Conservation (phyloP, 371 early-diverging fungal genomes). For the Lichtheimia ornata region DNA sequence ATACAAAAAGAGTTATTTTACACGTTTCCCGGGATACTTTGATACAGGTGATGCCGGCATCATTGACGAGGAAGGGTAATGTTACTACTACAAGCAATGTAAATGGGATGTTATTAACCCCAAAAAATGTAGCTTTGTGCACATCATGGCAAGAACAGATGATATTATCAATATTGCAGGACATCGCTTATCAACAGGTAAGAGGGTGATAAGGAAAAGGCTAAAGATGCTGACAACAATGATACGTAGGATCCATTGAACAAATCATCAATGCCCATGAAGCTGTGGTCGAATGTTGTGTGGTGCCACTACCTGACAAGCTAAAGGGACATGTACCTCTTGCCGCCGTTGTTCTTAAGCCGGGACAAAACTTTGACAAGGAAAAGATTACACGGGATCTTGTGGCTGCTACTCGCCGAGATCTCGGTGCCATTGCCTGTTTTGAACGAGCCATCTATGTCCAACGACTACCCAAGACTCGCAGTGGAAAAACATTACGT, state of each 20-base stretch:
- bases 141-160: conserved; percentile 87
- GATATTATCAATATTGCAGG: conserved; percentile 92
- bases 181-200: conserved; percentile 64
- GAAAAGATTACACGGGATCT: conserved; percentile 47
- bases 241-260: conserved; percentile 77
- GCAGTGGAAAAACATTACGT: conserved; percentile 90
- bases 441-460: conserved; percentile 69
- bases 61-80: conserved; percentile 71
- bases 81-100: neutral
- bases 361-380: conserved; percentile 19
- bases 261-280: conserved; percentile 73
- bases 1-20: conserved; percentile 77
- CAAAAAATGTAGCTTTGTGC: conserved; percentile 50
- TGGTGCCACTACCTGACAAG: conserved; percentile 65
- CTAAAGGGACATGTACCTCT: conserved; percentile 74
- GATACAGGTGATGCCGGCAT: conserved; percentile 87
- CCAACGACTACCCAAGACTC: conserved; percentile 87
- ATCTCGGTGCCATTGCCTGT: conserved; percentile 82
- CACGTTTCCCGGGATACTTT: conserved; percentile 79
- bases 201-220: neutral
- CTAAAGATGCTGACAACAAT: neutral
- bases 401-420: conserved; percentile 51
- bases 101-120: neutral
- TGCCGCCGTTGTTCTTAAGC: conserved; percentile 59
- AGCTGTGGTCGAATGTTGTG: conserved; percentile 78